Evolutionary conservation across 345 rosid genomes (phyloP).

Genomic region (rapeseed (Brassica napus)): Da-Ae NC_063445.1:7738501-7739000

Average conservation of each 20-base stretch:
- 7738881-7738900: too few relatives aligned
- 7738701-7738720: background rate
- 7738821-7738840: background rate
- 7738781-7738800: background rate
- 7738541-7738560: conserved; percentile 39
- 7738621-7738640: too few relatives aligned
- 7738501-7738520: background rate
- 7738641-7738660: too few relatives aligned
- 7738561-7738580: conserved; percentile 38
- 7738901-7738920: too few relatives aligned
- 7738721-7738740: background rate
- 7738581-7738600: conserved; percentile 38
- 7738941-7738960: too few relatives aligned
- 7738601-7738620: background rate
- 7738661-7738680: too few relatives aligned
- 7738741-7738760: background rate
- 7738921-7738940: too few relatives aligned
- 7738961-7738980: too few relatives aligned
- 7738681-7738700: background rate
- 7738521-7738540: conserved; percentile 46
- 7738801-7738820: conserved; percentile 12
- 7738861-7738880: background rate
- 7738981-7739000: too few relatives aligned
- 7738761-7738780: conserved; percentile 21
- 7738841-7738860: conserved; percentile 22